Base-by-base conservation (phyloP, 2,329 filamentous ascomycete genomes). In the Xylariaceae sp. region DNA sequence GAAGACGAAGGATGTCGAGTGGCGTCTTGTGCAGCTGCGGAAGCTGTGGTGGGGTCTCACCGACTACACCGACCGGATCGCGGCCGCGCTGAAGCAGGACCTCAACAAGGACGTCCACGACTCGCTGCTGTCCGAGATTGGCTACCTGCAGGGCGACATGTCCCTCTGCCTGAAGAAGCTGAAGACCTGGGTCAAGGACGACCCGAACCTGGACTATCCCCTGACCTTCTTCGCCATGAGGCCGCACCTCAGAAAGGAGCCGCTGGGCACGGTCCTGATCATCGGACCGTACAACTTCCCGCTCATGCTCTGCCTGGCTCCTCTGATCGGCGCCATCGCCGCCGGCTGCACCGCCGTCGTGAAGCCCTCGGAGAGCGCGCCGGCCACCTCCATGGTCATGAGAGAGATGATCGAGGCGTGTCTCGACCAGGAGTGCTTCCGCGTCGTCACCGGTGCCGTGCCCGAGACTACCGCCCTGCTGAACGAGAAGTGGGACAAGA, bases 221-320 rank as follows among this genome's bases (percentile, higher is more conserved):
- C 55, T 87, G 29, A 68, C 72, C 26, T 86, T 80, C 61, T 71
- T 71, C 46, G 55, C 82, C 26, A 72, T 94, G 63, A 79, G 68
- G 36, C 83, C 88, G 23, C 80, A 73, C 53, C 80, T 93, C 56
- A 72, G 80, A 45, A 93, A 94, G 64, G 90, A 96, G 53, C 92
- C 92, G 2, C 60, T 95, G 37, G 92, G 92, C 22, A 68, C 78
- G 25, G 77, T 86, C 9, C 68, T 96, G 48, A 77, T 95, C 51
- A 93, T 96, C 53, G 87, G 88, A 37, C 79, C 92, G 27, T 96
- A 86, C 75, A 98, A 98, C 68, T 94, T 89, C 59, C 92, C 92
- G 32, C 67, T 94, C 57, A 80, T 89, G 61, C 71, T 96, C 27
- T 77, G 79, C 23, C 57, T 96, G 25, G 73, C 76, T 1, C 88